phyloP scores from a whole-genome alignment of 805 yeast genomes.

The Cyberlindnera misumaiensis region DNA sequence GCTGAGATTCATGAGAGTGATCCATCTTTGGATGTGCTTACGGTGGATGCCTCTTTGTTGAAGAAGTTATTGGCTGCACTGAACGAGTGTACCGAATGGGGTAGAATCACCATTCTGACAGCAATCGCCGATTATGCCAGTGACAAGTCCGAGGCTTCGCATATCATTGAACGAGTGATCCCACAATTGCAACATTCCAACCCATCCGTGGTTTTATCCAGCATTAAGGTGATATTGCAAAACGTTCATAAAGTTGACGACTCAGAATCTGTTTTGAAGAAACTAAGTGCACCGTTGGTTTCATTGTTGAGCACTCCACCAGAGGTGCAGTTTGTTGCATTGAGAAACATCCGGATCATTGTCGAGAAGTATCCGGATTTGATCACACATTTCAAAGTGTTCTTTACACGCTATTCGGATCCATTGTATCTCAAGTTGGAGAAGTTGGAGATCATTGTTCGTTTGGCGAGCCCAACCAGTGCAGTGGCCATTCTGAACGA shows the following conservation, averaged over 20 bases:
- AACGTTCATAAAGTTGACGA: slow-evolving; percentile 50
- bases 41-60: slow-evolving; percentile 35
- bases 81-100: slow-evolving; percentile 99
- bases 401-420: slow-evolving; percentile 83
- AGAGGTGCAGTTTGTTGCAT: slow-evolving; percentile 90
- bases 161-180: slow-evolving; percentile 80
- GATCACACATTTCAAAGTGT: slow-evolving; percentile 76
- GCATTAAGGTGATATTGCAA: slow-evolving; percentile 72
- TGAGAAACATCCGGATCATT: slow-evolving; percentile 84
- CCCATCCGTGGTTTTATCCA: slow-evolving; percentile 85
- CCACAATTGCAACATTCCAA: slow-evolving; percentile 97
- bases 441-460: slow-evolving; percentile 66
- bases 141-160: slow-evolving; percentile 60
- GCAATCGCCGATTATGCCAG: slow-evolving; percentile 72
- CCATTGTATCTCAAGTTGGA: slow-evolving; percentile 74
- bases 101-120: slow-evolving; percentile 81
- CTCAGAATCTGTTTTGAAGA: slow-evolving; percentile 45
- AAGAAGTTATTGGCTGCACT: slow-evolving; percentile 71
- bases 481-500: slow-evolving; percentile 57
- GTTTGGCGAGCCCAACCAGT: slow-evolving; percentile 58
- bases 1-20: slow-evolving; percentile 74
- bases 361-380: slow-evolving; percentile 83
- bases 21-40: slow-evolving; percentile 41
- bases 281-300: slow-evolving; percentile 79
- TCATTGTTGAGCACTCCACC: slow-evolving; percentile 85